These are phyloP conservation scores for Pistacia integerrima DNA, from an alignment of 345 rosid species.

Conservation along the genomic window DNA sequence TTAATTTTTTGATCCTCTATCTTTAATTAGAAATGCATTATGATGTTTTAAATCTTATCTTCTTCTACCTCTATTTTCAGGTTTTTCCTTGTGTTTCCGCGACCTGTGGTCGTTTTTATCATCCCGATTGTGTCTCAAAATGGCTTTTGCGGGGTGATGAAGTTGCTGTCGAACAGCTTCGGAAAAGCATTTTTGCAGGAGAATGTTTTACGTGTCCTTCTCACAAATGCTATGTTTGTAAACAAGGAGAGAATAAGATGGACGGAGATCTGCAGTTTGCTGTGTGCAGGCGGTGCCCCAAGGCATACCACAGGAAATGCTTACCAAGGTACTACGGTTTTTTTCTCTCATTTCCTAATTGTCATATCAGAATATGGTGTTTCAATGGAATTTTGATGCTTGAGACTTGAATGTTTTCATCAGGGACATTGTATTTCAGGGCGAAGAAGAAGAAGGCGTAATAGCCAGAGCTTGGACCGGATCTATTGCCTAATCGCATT, in stretches of 20 bases:
- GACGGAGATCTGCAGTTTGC: slow-evolving; percentile 67
- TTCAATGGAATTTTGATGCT: slow-evolving; percentile 10
- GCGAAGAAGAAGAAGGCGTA: slow-evolving; percentile 45
- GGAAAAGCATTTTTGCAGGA: slow-evolving; percentile 57
- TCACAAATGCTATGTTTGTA: slow-evolving; percentile 82
- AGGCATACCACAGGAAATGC: slow-evolving; percentile 87
- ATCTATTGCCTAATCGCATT: slow-evolving; percentile 65
- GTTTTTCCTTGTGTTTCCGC: slow-evolving; percentile 85
- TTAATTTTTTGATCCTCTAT: background rate
- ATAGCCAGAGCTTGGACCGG: slow-evolving; percentile 80
- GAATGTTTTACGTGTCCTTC: slow-evolving; percentile 74
- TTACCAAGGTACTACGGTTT: slow-evolving; percentile 63
- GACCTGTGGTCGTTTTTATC: slow-evolving; percentile 89
- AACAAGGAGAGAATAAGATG: slow-evolving; percentile 66
- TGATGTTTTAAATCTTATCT: background rate
- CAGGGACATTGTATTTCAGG: slow-evolving; percentile 71
- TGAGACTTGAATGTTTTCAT: slow-evolving; percentile 13
- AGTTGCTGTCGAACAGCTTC: slow-evolving; percentile 59
- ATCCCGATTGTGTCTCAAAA: slow-evolving; percentile 74
- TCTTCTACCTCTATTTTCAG: slow-evolving; percentile 33
- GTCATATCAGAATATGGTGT: slow-evolving; percentile 10
- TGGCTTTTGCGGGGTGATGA: slow-evolving; percentile 49
- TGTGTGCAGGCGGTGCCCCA: slow-evolving; percentile 93
- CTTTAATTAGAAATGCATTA: background rate
- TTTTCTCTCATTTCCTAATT: background rate